These are phyloP conservation scores for Podila clonocystis DNA, from an alignment of 192 early-diverging fungal species.

Conservation along the genomic window DNA sequence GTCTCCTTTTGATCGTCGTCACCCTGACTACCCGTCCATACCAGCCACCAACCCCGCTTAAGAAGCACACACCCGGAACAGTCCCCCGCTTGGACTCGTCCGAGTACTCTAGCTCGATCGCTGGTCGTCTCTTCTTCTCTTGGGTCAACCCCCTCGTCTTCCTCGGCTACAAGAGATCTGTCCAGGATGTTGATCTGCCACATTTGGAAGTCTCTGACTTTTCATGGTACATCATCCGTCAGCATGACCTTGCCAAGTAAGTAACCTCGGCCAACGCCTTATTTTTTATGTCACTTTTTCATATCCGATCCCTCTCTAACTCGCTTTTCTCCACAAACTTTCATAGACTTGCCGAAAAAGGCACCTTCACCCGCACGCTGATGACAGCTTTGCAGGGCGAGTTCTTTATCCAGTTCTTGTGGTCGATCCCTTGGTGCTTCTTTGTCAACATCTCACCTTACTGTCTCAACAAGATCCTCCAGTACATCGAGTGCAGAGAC, in stretches of 20 bases:
- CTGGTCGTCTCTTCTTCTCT: slow-evolving; percentile 28
- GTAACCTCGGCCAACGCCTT: no score
- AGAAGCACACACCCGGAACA: slow-evolving; percentile 11
- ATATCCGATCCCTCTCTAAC: no score
- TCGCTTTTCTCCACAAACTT: no score
- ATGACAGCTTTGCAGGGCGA: slow-evolving; percentile 11
- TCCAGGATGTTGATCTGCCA: slow-evolving; percentile 69
- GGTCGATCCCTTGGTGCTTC: slow-evolving; percentile 14
- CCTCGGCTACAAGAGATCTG: slow-evolving; percentile 59
- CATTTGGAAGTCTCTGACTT: slow-evolving; percentile 58
- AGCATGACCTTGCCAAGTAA: slow-evolving; percentile 17
- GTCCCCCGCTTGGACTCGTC: neutral
- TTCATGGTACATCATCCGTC: slow-evolving; percentile 1
- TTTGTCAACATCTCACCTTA: slow-evolving; percentile 16
- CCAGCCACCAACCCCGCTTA: neutral
- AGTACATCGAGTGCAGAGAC: slow-evolving; percentile 40
- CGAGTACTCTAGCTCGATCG: slow-evolving; percentile 37
- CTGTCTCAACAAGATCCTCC: slow-evolving; percentile 36
- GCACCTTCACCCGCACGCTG: slow-evolving; percentile 9
- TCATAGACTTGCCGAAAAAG: slow-evolving; percentile 5
- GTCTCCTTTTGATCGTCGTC: slow-evolving; percentile 6
- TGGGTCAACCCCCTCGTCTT: slow-evolving; percentile 49
- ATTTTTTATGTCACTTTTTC: no score
- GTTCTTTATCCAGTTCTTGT: slow-evolving; percentile 26
- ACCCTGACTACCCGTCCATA: slow-evolving; percentile 15